These are phyloP conservation scores for Clavariopsis aquatica DNA, from an alignment of 495 filamentous ascomycete genomes.

Conservation along the genomic window DNA sequence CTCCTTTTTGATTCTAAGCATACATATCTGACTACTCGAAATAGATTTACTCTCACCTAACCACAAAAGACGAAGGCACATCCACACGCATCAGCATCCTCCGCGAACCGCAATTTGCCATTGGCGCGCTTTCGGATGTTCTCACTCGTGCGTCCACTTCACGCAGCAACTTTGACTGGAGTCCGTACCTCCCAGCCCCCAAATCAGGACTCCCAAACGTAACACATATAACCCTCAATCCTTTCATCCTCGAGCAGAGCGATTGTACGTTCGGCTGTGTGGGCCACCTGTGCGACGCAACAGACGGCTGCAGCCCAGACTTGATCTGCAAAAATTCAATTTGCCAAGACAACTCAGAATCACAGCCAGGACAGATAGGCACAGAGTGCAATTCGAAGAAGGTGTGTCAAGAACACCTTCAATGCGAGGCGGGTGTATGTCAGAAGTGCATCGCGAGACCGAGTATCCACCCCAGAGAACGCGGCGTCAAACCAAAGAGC, in stretches of 20 bases:
- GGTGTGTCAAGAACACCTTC: slow-evolving; percentile 23
- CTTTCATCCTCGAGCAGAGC: slow-evolving; percentile 31
- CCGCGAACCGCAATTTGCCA: slow-evolving; percentile 14
- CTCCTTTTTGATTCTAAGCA: neutral
- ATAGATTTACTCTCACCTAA: slow-evolving; percentile 30
- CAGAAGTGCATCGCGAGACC: slow-evolving; percentile 14
- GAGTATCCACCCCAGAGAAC: slow-evolving; percentile 12
- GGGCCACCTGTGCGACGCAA: slow-evolving; percentile 25
- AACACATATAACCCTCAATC: slow-evolving; percentile 19
- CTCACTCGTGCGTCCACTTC: slow-evolving; percentile 19
- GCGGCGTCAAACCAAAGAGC: neutral
- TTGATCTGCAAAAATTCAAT: slow-evolving; percentile 36
- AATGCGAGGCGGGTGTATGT: slow-evolving; percentile 18
- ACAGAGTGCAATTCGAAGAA: slow-evolving; percentile 21
- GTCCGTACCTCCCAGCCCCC: slow-evolving; percentile 17
- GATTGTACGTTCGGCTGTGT: slow-evolving; percentile 32
- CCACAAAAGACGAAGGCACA: slow-evolving; percentile 23
- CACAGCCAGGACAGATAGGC: slow-evolving; percentile 21
- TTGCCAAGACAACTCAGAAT: slow-evolving; percentile 11
- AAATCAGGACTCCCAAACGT: slow-evolving; percentile 19
- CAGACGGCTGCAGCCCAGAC: slow-evolving; percentile 27
- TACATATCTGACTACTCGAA: neutral
- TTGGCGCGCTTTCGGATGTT: slow-evolving; percentile 22
- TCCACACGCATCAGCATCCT: slow-evolving; percentile 6
- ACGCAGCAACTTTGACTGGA: slow-evolving; percentile 32